Conservation (phyloP, 23 red algal species). For the Gracilaria vermiculophylla region DNA sequence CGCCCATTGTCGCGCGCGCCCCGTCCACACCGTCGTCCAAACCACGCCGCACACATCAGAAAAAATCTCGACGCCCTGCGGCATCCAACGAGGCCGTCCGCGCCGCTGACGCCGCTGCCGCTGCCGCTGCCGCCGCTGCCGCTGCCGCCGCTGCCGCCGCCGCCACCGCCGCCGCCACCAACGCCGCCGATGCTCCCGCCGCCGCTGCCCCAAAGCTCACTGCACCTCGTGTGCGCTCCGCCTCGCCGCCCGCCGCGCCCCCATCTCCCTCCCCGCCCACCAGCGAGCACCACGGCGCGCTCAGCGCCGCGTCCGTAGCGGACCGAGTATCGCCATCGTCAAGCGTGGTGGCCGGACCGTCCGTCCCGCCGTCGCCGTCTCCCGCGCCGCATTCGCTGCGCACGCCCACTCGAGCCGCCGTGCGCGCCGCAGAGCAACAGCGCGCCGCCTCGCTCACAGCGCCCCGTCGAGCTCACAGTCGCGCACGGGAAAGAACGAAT, state of each 20-base stretch:
- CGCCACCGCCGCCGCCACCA: background rate
- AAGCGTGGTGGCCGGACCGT: no score
- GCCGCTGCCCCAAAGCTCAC: background rate
- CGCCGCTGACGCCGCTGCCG: background rate
- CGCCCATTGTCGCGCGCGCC: no score
- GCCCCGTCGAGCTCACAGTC: no score
- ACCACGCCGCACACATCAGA: background rate
- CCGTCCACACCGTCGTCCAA: background rate
- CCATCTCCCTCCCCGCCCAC: no score
- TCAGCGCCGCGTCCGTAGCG: no score
- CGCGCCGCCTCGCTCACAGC: no score
- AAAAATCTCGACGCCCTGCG: background rate
- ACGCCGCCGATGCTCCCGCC: background rate
- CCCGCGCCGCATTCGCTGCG: background rate
- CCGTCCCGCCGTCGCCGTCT: background rate
- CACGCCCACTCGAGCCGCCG: background rate
- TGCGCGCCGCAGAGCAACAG: no score
- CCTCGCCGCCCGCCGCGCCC: no score
- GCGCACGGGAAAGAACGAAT: no score
- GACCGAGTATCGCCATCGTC: no score
- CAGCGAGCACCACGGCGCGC: no score
- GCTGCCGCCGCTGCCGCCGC: background rate
- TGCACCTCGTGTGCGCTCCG: no score
- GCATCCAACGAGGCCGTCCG: background rate
- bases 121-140: background rate